phyloP scores from a whole-genome alignment of 345 rosid species.

The Trapa incisa region DNA sequence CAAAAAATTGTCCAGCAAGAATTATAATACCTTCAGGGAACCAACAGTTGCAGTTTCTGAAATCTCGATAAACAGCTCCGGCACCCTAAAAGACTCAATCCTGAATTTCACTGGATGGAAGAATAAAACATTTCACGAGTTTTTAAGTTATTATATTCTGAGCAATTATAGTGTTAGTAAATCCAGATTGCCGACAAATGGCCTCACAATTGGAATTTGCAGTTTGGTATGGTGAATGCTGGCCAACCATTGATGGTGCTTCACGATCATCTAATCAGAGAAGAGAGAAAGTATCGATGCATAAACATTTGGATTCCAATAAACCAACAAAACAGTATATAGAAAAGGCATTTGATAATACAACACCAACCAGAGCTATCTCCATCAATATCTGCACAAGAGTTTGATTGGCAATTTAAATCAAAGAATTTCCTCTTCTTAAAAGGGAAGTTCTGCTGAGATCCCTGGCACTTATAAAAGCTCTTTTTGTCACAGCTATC shows the following conservation, averaged over 20 bases:
- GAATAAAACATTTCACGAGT: slow-evolving; percentile 18
- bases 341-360: slow-evolving; percentile 35
- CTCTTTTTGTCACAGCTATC: slow-evolving; percentile 42
- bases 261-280: slow-evolving; percentile 27
- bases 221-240: slow-evolving; percentile 32
- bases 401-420: slow-evolving; percentile 39
- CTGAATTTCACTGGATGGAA: slow-evolving; percentile 69
- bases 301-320: background rate
- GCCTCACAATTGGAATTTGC: slow-evolving; percentile 67
- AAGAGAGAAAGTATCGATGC: background rate
- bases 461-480: slow-evolving; percentile 40
- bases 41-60: slow-evolving; percentile 90
- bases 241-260: slow-evolving; percentile 34
- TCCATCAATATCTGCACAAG: slow-evolving; percentile 33
- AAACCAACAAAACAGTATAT: background rate
- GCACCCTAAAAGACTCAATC: slow-evolving; percentile 89
- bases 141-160: slow-evolving; percentile 13
- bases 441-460: slow-evolving; percentile 69
- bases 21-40: slow-evolving; percentile 59
- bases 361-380: slow-evolving; percentile 23
- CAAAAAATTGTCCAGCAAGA: slow-evolving; percentile 3
- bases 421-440: slow-evolving; percentile 71
- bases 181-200: slow-evolving; percentile 21
- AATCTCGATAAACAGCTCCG: slow-evolving; percentile 79
- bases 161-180: slow-evolving; percentile 22